Conservation (phyloP, 768 basidiomycete genomes). For the Boletus tomentosulus region DNA sequence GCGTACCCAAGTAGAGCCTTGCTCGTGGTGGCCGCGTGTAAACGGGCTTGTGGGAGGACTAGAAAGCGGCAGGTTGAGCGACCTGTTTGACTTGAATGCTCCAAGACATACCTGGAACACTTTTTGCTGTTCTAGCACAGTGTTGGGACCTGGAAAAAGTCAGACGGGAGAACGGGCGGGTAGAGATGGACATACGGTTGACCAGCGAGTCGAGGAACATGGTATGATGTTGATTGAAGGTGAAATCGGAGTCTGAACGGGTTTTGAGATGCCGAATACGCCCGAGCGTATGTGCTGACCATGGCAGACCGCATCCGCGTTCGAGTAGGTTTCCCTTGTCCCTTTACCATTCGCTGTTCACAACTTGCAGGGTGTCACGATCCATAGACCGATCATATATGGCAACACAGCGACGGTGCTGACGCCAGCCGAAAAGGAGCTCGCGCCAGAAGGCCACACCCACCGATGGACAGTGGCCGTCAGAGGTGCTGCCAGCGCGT, state of each 20-base stretch:
- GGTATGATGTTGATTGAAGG: slow-evolving; percentile 5
- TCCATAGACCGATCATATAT: slow-evolving; percentile 90
- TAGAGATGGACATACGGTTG: slow-evolving; percentile 46
- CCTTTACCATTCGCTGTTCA: not conserved
- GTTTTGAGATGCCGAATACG: slow-evolving; percentile 35
- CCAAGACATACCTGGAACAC: slow-evolving; percentile 51
- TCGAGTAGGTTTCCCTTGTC: slow-evolving; percentile 48
- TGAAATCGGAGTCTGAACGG: slow-evolving; percentile 32
- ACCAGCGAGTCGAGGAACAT: slow-evolving; percentile 61
- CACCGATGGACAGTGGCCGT: slow-evolving; percentile 97
- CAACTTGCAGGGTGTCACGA: slow-evolving; percentile 66
- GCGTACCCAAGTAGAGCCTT: slow-evolving; percentile 59
- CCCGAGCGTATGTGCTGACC: slow-evolving; percentile 23
- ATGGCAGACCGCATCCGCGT: slow-evolving; percentile 73
- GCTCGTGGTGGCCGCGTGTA: slow-evolving; percentile 61
- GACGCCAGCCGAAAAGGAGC: slow-evolving; percentile 64
- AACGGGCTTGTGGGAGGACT: slow-evolving; percentile 44
- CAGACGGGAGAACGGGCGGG: not conserved
- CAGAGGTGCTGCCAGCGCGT: slow-evolving; percentile 76
- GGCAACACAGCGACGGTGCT: slow-evolving; percentile 88
- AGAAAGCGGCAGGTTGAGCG: slow-evolving; percentile 11
- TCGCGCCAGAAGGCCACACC: slow-evolving; percentile 69
- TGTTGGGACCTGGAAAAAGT: slow-evolving; percentile 51
- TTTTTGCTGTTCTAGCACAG: slow-evolving; percentile 61
- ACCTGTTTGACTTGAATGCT: not conserved